Conservation (phyloP, 2,329 filamentous ascomycete species). For the Penicillium sp. region DNA sequence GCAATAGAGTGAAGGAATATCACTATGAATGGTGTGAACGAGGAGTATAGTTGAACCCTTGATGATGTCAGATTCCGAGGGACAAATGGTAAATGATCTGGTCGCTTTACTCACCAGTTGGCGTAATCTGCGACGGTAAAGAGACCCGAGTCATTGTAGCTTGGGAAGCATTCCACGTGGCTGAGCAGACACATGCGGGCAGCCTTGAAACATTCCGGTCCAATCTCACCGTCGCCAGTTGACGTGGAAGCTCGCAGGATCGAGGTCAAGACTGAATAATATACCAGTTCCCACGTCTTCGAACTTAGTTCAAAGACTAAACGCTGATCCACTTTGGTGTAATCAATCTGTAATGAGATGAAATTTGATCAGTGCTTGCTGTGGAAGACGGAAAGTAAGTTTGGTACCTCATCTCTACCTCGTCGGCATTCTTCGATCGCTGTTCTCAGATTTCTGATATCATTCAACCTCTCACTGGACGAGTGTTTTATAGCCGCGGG, state of each 20-base stretch:
- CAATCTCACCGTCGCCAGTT: constrained; percentile 11
- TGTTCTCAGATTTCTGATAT: constrained; percentile 10
- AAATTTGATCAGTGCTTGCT: neutral
- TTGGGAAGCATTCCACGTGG: constrained; percentile 19
- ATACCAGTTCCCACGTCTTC: constrained; percentile 21
- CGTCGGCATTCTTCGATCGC: neutral
- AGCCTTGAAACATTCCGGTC: constrained; percentile 17
- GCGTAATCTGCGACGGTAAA: constrained; percentile 20
- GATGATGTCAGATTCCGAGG: neutral
- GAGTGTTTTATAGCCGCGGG: constrained; percentile 8
- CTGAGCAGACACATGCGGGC: constrained; percentile 18
- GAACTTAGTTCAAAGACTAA: neutral
- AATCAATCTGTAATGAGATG: neutral
- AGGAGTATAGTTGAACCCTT: constrained; percentile 26
- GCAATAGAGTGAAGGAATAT: constrained; percentile 26
- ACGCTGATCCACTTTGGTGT: neutral
- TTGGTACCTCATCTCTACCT: neutral
- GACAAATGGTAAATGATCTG: neutral
- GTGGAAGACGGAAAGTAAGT: neutral
- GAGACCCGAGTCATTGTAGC: constrained; percentile 6
- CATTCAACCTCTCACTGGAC: constrained; percentile 2
- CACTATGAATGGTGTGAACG: constrained; percentile 29
- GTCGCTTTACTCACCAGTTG: constrained; percentile 19
- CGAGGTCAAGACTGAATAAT: constrained; percentile 20
- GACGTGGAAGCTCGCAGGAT: constrained; percentile 17